Conservation (phyloP, 805 yeast genomes). For the Zygoascus ofunaensis region DNA sequence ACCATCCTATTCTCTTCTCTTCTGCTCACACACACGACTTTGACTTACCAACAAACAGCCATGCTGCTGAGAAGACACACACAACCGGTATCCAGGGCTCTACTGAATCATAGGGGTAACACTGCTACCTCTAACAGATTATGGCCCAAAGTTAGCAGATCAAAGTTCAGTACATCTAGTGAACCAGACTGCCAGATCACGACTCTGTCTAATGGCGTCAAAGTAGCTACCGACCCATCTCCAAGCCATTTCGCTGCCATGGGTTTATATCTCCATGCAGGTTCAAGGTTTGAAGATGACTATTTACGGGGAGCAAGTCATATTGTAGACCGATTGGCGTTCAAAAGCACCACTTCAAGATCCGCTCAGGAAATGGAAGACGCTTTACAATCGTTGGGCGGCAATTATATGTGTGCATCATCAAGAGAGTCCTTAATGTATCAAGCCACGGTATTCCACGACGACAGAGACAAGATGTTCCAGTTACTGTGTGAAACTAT, state of each 20-base stretch:
- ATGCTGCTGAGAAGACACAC: too few species aligned
- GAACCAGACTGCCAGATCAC: conserved; percentile 20
- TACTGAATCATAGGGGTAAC: too few species aligned
- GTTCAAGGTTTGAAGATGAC: conserved; percentile 70
- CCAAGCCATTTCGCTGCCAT: conserved; percentile 89
- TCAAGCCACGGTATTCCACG: conserved; percentile 89
- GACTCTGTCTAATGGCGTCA: conserved; percentile 63
- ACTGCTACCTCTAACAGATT: too few species aligned
- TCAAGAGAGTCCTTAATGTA: conserved; percentile 87
- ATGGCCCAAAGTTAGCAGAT: too few species aligned
- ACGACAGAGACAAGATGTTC: conserved; percentile 73
- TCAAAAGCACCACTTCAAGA: conserved; percentile 27
- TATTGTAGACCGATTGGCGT: conserved; percentile 76
- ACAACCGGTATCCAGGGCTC: too few species aligned
- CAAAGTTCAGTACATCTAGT: too few species aligned
- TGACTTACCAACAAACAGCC: too few species aligned
- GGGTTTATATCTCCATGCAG: conserved; percentile 85
- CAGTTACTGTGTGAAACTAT: conserved; percentile 70
- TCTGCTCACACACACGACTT: too few species aligned
- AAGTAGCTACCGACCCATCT: conserved; percentile 73
- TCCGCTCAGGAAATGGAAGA: conserved; percentile 65
- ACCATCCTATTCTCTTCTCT: too few species aligned
- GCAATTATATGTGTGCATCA: conserved; percentile 87
- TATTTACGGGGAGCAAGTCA: conserved; percentile 68
- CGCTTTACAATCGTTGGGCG: conserved; percentile 72